A percentile compares a stretch with the other conserved stretches of the same genome.
These are phyloP conservation scores for Coemansia sp. DNA, from an alignment of 192 early-diverging fungal species.

Conservation along the genomic window DNA sequence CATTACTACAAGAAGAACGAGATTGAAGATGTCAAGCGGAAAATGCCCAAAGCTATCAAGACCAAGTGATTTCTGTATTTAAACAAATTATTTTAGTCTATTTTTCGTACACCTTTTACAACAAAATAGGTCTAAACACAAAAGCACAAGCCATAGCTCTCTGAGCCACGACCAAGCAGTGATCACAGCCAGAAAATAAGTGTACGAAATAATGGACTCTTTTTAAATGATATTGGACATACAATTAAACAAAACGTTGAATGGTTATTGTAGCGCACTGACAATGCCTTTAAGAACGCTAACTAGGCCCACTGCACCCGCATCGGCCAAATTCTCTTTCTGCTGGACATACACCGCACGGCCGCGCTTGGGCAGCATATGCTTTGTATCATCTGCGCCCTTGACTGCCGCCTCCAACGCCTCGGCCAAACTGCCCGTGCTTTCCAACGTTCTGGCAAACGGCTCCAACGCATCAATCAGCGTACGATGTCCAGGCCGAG, in stretches of 20 bases:
- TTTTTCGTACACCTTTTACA: too few species aligned
- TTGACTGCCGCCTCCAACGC: constrained; percentile 55
- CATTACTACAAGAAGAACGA: constrained; percentile 92
- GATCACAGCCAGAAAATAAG: too few species aligned
- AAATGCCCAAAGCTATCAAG: constrained; percentile 46
- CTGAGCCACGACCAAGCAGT: too few species aligned
- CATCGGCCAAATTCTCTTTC: constrained; percentile 53
- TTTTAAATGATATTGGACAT: background rate
- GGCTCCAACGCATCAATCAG: constrained; percentile 69
- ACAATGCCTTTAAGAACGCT: constrained; percentile 56
- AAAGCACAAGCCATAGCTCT: too few species aligned
- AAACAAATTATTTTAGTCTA: background rate
- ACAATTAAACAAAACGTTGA: background rate
- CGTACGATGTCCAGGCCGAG: constrained; percentile 70
- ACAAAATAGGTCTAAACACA: too few species aligned
- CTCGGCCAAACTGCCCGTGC: constrained; percentile 36
- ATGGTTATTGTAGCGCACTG: constrained; percentile 18
- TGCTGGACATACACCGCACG: constrained; percentile 63
- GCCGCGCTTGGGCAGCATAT: constrained; percentile 62
- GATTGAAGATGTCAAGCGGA: constrained; percentile 46
- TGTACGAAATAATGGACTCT: too few species aligned
- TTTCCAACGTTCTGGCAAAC: constrained; percentile 55
- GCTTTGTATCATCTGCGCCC: constrained; percentile 57
- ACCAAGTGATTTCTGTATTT: background rate
- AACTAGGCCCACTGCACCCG: constrained; percentile 62